Evolutionary conservation across 1,284 basidiomycete species (phyloP), one percentile per base, ranked within the genome.

Genomic region (Retiboletus flavoniger): DNA sequence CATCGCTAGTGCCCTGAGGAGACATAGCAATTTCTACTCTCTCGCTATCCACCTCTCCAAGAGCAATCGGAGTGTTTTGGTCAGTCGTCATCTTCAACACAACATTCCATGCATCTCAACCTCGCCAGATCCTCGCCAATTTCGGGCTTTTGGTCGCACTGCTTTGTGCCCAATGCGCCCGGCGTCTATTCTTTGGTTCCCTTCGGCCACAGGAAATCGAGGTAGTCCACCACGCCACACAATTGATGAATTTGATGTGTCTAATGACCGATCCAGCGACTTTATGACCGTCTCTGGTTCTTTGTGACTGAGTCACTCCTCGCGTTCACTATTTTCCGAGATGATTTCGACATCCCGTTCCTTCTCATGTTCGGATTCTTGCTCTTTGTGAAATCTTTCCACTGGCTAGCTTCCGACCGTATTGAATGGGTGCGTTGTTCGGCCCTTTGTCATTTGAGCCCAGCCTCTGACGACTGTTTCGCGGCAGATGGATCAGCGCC

Each of bases 231-330:
- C 28, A 46, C 4, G 43, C 49, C 43, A 26, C 55, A 14, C 36
- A 31, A 34, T 39, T 41, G 35, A 39, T 57, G 17, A n/a, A 29
- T 47, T 38, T 17, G 50, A 31, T 40, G 26, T 41, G 39, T 28
- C 47, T 53, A 46, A 55, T 45, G 4, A 42, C 41, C 26, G 10
- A 35, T 52, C 3, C 67, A 95, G 93, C 89, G 95, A 43, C 78
- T 99, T 1, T 97, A 97, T 72, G 96, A 99, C 69, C 82, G 93
- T 57, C 81, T 93, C 41, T 98, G 97, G 96, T 95, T 96, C 76
- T 97, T 97, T 72, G 84, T 98, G 51, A 98, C 95, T 1, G 96
- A 99, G 71, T 95, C 93, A 7, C 78, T 99, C 38, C 77, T 99
- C 45, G 96, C 96, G 3, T 90, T 98, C 68, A 96, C 96, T 29